These are phyloP conservation scores for Erythrophleum fordii DNA, from an alignment of 306 rosid species.

Conservation along the genomic window DNA sequence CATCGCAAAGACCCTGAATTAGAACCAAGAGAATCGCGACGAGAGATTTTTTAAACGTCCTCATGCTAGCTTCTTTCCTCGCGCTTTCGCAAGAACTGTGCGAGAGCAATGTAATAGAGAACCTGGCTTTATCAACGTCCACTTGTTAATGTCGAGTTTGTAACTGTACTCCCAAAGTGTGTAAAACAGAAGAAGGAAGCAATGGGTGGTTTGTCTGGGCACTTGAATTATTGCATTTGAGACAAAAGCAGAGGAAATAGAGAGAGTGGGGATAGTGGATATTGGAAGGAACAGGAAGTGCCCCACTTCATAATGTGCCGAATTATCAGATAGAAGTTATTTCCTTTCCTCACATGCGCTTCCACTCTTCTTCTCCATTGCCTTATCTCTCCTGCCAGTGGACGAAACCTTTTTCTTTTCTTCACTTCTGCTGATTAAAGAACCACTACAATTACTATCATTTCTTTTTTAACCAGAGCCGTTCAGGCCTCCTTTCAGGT, in stretches of 20 bases:
- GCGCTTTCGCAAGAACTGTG: background rate
- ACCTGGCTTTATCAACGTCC: background rate
- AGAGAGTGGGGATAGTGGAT: background rate
- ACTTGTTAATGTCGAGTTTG: background rate
- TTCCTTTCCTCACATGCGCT: slow-evolving; percentile 41
- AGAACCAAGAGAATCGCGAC: slow-evolving; percentile 15
- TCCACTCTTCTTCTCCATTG: background rate
- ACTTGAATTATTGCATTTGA: slow-evolving; percentile 37
- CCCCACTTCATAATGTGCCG: no score
- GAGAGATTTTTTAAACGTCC: background rate
- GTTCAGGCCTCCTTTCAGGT: background rate
- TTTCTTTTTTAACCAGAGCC: background rate
- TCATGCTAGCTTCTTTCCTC: slow-evolving; percentile 28
- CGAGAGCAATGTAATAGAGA: background rate
- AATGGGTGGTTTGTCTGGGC: slow-evolving; percentile 37
- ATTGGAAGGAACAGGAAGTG: no score
- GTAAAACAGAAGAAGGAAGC: background rate
- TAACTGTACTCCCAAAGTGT: background rate
- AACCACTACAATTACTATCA: background rate
- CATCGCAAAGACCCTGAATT: slow-evolving; percentile 33
- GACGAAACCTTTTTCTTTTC: background rate
- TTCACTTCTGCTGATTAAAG: background rate
- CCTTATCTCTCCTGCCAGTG: background rate
- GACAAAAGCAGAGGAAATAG: slow-evolving; percentile 34
- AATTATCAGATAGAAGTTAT: background rate